Conservation (phyloP, 768 basidiomycete species). For the Tulasnella sp. region DNA sequence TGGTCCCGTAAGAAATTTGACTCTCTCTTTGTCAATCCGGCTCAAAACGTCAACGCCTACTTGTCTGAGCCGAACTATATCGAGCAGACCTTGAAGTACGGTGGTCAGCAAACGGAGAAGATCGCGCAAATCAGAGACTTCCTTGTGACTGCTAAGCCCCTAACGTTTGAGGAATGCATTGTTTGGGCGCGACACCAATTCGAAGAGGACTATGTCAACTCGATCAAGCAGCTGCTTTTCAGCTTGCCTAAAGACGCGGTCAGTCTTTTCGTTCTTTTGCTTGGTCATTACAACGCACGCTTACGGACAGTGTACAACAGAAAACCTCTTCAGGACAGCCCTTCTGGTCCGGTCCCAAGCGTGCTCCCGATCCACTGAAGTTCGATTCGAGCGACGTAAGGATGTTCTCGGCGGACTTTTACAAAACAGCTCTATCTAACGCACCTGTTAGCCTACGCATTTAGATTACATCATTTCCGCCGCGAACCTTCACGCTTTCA, state of each 20-base stretch:
- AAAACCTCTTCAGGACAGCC: slow-evolving; percentile 84
- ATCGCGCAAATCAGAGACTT: slow-evolving; percentile 82
- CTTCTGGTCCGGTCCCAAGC: slow-evolving; percentile 99
- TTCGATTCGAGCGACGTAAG: slow-evolving; percentile 86
- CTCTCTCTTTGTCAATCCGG: slow-evolving; percentile 86
- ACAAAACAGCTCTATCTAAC: slow-evolving; percentile 13
- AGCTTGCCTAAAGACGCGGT: slow-evolving; percentile 92
- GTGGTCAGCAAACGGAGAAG: slow-evolving; percentile 87
- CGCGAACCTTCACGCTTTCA: slow-evolving; percentile 95
- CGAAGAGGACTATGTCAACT: slow-evolving; percentile 88
- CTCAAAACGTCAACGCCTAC: slow-evolving; percentile 91
- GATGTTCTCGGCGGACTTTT: slow-evolving; percentile 24
- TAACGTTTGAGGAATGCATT: slow-evolving; percentile 97
- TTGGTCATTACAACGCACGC: background rate
- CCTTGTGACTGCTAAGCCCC: slow-evolving; percentile 86
- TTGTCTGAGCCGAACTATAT: slow-evolving; percentile 95
- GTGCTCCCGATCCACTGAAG: slow-evolving; percentile 84
- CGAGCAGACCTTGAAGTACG: slow-evolving; percentile 84
- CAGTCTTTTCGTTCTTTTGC: slow-evolving; percentile 26
- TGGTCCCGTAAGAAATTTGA: slow-evolving; percentile 95
- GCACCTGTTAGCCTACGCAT: slow-evolving; percentile 55
- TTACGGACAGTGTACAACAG: slow-evolving; percentile 30
- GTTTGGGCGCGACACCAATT: slow-evolving; percentile 94
- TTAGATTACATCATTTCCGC: slow-evolving; percentile 85
- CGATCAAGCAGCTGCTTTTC: slow-evolving; percentile 87